Evolutionary conservation across 1,284 basidiomycete species (phyloP).

Genomic region (Leccinum solheimii): DNA sequence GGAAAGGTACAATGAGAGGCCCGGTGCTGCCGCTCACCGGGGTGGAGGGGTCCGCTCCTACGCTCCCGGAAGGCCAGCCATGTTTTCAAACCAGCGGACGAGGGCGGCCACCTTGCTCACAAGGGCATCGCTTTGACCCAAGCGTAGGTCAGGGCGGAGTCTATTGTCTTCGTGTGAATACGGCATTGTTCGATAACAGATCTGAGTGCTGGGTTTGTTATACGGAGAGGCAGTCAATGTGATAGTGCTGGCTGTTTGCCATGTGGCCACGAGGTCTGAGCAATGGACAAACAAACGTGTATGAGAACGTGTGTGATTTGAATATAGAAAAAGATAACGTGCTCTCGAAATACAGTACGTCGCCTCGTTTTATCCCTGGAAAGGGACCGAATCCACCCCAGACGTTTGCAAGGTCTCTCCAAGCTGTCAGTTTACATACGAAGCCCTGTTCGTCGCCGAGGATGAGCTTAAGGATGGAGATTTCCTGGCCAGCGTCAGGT

Average conservation of each 20-base stretch:
- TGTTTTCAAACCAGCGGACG: conserved; percentile 68
- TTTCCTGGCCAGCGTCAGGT: conserved; percentile 61
- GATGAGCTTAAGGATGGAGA: conserved; percentile 64
- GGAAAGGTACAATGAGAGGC: background rate
- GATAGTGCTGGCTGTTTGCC: conserved; percentile 43
- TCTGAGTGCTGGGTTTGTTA: conserved; percentile 56
- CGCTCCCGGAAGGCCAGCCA: conserved; percentile 52
- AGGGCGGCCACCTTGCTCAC: conserved; percentile 65
- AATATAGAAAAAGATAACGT: conserved; percentile 30
- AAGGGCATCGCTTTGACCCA: conserved; percentile 65
- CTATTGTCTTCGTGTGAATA: conserved; percentile 56
- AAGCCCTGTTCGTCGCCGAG: conserved; percentile 66
- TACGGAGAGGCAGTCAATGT: conserved; percentile 63
- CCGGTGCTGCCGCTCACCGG: conserved; percentile 20
- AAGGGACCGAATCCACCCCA: conserved; percentile 56
- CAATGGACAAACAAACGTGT: conserved; percentile 12
- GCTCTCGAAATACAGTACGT: conserved; percentile 69
- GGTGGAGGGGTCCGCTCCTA: conserved; percentile 11
- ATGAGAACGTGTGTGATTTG: conserved; percentile 22
- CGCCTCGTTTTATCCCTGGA: conserved; percentile 59
- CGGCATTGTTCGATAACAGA: conserved; percentile 78
- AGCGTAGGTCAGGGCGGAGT: conserved; percentile 67
- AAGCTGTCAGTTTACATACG: conserved; percentile 69
- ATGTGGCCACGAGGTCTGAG: conserved; percentile 51
- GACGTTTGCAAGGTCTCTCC: conserved; percentile 68